phyloP scores from a whole-genome alignment of 2,329 filamentous ascomycete species.

The Rutstroemia sp. region DNA sequence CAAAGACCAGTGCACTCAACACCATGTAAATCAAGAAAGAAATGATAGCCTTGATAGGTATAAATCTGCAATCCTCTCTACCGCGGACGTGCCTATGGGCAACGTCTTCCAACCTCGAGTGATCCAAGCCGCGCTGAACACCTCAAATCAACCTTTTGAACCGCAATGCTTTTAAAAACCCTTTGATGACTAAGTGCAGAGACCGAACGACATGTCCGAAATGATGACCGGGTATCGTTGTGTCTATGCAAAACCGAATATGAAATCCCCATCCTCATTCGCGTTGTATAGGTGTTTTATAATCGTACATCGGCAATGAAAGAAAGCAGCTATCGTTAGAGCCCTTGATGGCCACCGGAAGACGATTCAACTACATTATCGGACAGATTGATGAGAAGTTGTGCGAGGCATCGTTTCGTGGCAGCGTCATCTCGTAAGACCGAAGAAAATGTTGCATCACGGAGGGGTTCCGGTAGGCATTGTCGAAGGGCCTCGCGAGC shows the following conservation, averaged over 20 bases:
- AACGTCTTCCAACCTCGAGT: conserved; percentile 8
- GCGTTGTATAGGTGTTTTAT: conserved; percentile 21
- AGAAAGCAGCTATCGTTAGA: conserved; percentile 17
- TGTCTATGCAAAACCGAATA: conserved; percentile 30
- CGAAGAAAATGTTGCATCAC: conserved; percentile 93
- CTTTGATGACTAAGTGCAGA: conserved; percentile 20
- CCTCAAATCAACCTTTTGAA: conserved; percentile 18
- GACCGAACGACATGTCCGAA: conserved; percentile 20
- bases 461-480: conserved; percentile 95
- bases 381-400: conserved; percentile 91
- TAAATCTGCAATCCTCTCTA: conserved; percentile 12
- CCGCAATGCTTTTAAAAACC: conserved; percentile 26
- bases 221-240: conserved; percentile 29
- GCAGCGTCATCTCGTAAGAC: conserved; percentile 95
- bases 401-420: conserved; percentile 95
- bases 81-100: background rate
- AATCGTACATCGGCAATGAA: conserved; percentile 26
- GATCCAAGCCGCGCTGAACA: conserved; percentile 15
- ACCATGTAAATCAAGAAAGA: conserved; percentile 23
- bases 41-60: conserved; percentile 13
- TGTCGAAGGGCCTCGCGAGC: conserved; percentile 91
- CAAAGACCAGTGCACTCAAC: conserved; percentile 21
- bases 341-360: conserved; percentile 25
- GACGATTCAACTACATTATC: conserved; percentile 62
- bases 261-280: conserved; percentile 18